Evolutionary conservation across 2,329 filamentous ascomycete species (phyloP).

Genomic region (Fusarium sterilihyphosum): DNA sequence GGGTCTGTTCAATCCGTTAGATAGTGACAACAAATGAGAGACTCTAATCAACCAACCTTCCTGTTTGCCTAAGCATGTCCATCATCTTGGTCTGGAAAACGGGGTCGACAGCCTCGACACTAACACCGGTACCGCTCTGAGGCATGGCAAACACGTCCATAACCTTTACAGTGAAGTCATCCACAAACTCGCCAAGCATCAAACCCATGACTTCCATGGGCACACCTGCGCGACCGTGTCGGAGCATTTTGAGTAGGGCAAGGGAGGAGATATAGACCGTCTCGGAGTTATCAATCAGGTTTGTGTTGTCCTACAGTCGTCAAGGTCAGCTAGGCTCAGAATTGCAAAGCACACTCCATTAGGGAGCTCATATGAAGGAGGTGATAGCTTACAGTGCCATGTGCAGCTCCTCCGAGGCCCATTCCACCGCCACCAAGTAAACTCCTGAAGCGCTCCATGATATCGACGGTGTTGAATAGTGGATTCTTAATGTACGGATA

Average conservation of each 20-base stretch:
- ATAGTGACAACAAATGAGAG: background rate
- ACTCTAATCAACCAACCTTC: conserved; percentile 70
- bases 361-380: conserved; percentile 21
- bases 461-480: conserved; percentile 37
- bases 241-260: conserved; percentile 96
- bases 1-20: conserved; percentile 65
- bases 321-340: conserved; percentile 9
- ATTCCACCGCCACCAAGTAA: conserved; percentile 84
- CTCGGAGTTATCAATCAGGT: conserved; percentile 97
- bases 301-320: conserved; percentile 78
- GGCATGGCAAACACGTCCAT: conserved; percentile 99
- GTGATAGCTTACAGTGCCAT: conserved; percentile 51
- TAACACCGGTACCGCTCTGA: conserved; percentile 97
- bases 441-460: conserved; percentile 91
- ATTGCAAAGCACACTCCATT: background rate
- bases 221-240: conserved; percentile 95
- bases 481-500: background rate
- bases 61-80: conserved; percentile 99
- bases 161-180: conserved; percentile 98
- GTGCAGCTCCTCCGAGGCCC: conserved; percentile 64
- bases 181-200: conserved; percentile 98
- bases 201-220: conserved; percentile 99
- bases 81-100: conserved; percentile 99
- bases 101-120: conserved; percentile 96
- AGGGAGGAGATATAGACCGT: conserved; percentile 99